These are phyloP conservation scores for Aspergillus incahuasiensis DNA, from an alignment of 495 filamentous ascomycete genomes.

Conservation along the genomic window DNA sequence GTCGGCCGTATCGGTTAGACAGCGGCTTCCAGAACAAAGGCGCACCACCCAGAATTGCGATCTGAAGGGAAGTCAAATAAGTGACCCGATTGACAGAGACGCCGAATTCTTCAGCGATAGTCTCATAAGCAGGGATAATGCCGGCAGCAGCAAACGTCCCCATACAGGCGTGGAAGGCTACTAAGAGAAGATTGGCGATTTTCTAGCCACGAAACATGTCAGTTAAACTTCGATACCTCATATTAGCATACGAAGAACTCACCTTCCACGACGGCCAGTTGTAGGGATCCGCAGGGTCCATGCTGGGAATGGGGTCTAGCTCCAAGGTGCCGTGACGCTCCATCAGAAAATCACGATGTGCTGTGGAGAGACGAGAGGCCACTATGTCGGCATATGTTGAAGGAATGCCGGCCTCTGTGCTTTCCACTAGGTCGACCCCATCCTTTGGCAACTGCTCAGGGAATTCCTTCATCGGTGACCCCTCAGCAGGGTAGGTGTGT, in stretches of 20 bases:
- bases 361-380: slow-evolving; percentile 28
- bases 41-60: slow-evolving; percentile 46
- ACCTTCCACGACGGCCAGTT: slow-evolving; percentile 57
- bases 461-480: slow-evolving; percentile 5
- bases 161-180: slow-evolving; percentile 54
- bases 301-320: slow-evolving; percentile 48
- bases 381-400: slow-evolving; percentile 29
- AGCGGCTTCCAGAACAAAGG: slow-evolving; percentile 55
- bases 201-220: slow-evolving; percentile 31
- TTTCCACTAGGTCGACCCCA: slow-evolving; percentile 33
- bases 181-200: slow-evolving; percentile 46
- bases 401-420: slow-evolving; percentile 24
- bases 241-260: neutral
- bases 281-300: slow-evolving; percentile 49
- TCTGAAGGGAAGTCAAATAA: slow-evolving; percentile 51
- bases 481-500: slow-evolving; percentile 10
- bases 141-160: slow-evolving; percentile 51
- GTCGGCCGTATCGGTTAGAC: slow-evolving; percentile 49
- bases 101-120: slow-evolving; percentile 40
- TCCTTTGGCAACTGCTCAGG: slow-evolving; percentile 18
- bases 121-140: slow-evolving; percentile 50
- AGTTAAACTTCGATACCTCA: neutral
- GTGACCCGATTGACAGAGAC: slow-evolving; percentile 41
- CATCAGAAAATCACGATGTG: slow-evolving; percentile 49
- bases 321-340: slow-evolving; percentile 51